Base-by-base conservation (phyloP, 2,329 filamentous ascomycete genomes). In the Capronia americana region DNA sequence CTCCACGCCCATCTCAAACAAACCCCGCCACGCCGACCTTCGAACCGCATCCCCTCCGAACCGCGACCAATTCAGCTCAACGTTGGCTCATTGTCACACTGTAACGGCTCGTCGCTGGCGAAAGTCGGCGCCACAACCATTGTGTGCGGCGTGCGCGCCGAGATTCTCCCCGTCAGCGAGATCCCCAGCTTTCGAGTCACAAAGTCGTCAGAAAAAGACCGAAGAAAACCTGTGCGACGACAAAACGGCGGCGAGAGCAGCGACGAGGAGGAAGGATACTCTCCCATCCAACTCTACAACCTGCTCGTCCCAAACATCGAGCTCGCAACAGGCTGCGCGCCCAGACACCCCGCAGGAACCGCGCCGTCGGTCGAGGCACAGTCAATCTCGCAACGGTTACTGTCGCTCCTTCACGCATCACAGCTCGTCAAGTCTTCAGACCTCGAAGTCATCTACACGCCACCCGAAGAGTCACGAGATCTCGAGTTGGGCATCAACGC, bases 241-340 rank as follows among this genome's bases (percentile, higher is more conserved):
- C 34, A 57, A 20, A 32, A 66, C n/a, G 57, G 44, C 5, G 85
- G 88, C 11, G 73, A 78, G 8, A 74, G 78, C 14, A 72, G 77
- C 4, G 74, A 77, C 1, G 77, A 84, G 56, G 74, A 86, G 26
- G 80, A 81, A 28, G 76, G 79, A 5, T 67, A 70, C 34, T 55
- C 61, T 38, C 41, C 69, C 50, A 64, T 75, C 23, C 74, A 77
- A 67, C 75, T 79, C 57, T 76, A 82, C 75, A 88, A 92, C 74
- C 81, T 99, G 14, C 81, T 99, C 2, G 93, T 99, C 1, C 94
- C 95, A 1, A 99, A 99, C 75, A 87, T 99, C 63, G 95, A 97
- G 76, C 82, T 99, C 34, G 90, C 90, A 38, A 99, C 95, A 0
- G 95, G 95, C 41, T 96, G 91, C 75, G 91, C 93, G 6, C 93